Evolutionary conservation across 2,329 filamentous ascomycete species (phyloP), one percentile per base, ranked within the genome.

Genomic region (Fusarium ambrosium): DNA sequence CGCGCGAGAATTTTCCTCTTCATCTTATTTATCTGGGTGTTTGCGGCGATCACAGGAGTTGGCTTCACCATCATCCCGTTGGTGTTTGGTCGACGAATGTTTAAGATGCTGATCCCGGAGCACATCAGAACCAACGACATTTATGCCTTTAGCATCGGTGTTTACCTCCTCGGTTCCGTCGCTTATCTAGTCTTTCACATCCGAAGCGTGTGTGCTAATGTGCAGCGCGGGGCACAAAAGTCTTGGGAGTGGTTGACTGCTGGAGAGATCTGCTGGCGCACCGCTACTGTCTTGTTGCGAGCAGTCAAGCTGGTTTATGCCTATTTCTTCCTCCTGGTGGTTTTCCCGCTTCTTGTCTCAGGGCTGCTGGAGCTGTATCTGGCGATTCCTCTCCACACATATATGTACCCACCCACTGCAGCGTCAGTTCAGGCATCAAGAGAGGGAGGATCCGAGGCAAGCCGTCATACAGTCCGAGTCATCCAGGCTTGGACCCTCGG

Each of bases 401-500:
- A 95, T 79, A 88, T 94, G 82, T 87, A 90, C 73, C 76, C 82
- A 24, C 79, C 81, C 6, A 80, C 79, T 10, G 79, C 72, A 53
- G 81, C 70, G 45, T 82, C 66, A 58, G 79, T 71, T 41, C 80
- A 78, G 73, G 79, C 80, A 63, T 41, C 68, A 65, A 27, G 76
- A 77, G 67, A 78, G 55, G 73, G 78, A 24, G 74, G 66, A 5
- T 69, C 77, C 6, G 76, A 78, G 60, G 77, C 74, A 8, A 81
- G 81, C 16, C 80, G 81, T 4, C 94, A 97, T 80, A 94, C 92
- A 9, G 90, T 98, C 48, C 93, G 97, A 72, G 88, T 98, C 71
- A 92, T 98, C 48, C 96, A 98, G 81, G 92, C 95, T 68, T 99
- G 96, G 95, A 97, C 95, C 0, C 87, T 99, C 1, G 97, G 97